A percentile compares a stretch with the other conserved stretches of the same genome.
Conservation (phyloP, 2,329 filamentous ascomycete species). For the Rhytidhysteron rufulum region DNA sequence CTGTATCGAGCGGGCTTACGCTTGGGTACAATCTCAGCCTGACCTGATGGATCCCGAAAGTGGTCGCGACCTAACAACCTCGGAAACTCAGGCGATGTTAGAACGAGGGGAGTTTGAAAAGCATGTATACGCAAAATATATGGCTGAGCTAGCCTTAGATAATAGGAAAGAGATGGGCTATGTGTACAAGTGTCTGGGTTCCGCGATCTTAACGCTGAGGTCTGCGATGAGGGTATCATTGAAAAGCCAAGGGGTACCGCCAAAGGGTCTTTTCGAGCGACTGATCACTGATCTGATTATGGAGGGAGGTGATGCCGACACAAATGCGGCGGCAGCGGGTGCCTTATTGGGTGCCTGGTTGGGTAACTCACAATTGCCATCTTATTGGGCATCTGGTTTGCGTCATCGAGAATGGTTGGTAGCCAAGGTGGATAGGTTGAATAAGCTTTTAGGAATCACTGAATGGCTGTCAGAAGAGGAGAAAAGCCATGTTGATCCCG, state of each 20-base stretch:
- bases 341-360: conserved; percentile 48
- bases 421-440: conserved; percentile 42
- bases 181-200: conserved; percentile 52
- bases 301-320: conserved; percentile 53
- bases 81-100: conserved; percentile 27
- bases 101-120: conserved; percentile 40
- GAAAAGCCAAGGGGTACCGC: conserved; percentile 1
- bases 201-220: conserved; percentile 44
- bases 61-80: conserved; percentile 13
- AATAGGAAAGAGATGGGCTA: conserved; percentile 48
- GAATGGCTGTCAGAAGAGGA: conserved; percentile 30
- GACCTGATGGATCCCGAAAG: conserved; percentile 19
- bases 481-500: conserved; percentile 29
- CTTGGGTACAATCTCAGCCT: conserved; percentile 36
- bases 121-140: conserved; percentile 36
- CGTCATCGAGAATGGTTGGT: conserved; percentile 44
- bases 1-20: conserved; percentile 38
- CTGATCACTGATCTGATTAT: conserved; percentile 49
- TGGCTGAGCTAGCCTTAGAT: conserved; percentile 45
- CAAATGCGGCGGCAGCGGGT: conserved; percentile 52
- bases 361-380: conserved; percentile 45
- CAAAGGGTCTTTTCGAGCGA: conserved; percentile 39
- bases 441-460: conserved; percentile 36
- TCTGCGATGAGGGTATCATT: conserved; percentile 38
- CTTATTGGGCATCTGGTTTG: conserved; percentile 49